These are phyloP conservation scores for Aquilaria agallochum DNA, from an alignment of 441 rosid species.

Conservation along the genomic window DNA sequence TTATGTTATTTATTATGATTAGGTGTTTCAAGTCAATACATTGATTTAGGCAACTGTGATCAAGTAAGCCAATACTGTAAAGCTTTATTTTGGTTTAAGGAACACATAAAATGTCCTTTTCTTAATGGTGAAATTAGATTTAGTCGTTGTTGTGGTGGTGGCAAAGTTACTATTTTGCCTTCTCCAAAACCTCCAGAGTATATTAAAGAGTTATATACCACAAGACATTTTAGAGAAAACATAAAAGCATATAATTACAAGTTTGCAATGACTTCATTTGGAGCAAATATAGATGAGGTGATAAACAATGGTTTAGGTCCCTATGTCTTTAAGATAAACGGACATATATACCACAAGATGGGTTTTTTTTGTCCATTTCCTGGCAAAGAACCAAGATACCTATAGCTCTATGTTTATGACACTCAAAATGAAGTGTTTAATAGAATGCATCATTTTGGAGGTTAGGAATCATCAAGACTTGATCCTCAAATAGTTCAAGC, in stretches of 20 bases:
- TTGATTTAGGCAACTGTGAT: no score
- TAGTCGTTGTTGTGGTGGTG: no score
- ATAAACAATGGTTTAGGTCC: not conserved
- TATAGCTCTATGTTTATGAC: not conserved
- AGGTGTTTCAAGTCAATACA: no score
- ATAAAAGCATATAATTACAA: not conserved
- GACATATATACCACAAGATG: not conserved
- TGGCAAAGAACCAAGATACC: not conserved
- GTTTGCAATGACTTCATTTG: not conserved
- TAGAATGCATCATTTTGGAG: not conserved
- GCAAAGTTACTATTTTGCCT: no score
- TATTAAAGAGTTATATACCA: no score
- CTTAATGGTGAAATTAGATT: no score
- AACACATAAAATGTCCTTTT: no score
- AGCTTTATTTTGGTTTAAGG: no score
- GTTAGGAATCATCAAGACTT: not conserved
- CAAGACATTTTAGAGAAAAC: not conserved
- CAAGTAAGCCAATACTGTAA: no score
- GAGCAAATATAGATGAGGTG: not conserved
- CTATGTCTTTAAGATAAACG: no score
- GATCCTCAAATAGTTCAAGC: not conserved
- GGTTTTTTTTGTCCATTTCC: not conserved
- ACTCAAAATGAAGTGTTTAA: not conserved
- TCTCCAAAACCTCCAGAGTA: no score
- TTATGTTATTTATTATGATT: no score